Base-by-base conservation (phyloP, 352 stramenopile species). In the Globisporangium paroecandrum region DNA sequence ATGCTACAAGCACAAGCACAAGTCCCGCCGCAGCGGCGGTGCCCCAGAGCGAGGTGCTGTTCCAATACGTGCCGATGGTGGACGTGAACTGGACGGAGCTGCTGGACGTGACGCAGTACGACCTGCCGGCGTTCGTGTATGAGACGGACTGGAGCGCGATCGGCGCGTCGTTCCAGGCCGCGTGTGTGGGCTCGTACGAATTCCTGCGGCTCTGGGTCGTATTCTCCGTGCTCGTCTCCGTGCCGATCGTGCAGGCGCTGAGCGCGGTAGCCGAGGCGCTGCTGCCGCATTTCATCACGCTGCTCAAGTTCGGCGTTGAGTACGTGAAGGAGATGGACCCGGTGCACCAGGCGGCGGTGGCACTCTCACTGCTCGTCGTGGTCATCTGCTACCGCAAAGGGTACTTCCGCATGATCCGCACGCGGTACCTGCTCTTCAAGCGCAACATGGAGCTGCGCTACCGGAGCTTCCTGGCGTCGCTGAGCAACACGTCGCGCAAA, bases 121-220 rank as follows among this genome's bases (percentile, higher is more conserved):
- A 82, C 12, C 70, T 84, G 25, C 77, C 76, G 25, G 58, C 76
- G 59, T 89, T 90, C 43, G 69, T 62, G 13, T 74, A 81, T 36
- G 74, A 79, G 38, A 86, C 84, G 12, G 74, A 92, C 58, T 95
- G 85, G 85, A 36, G 59, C 18, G 85, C 68, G n/a, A 89, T 95
- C 61, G 82, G 79, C 13, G 61, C 76, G 2, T 77, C 83, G 1
- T 64, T 94, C 18, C 73, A 90, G 64, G 82, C 71, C 12, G 83
- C 81, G 8, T 58, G 83, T 5, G 54, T 90, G 7, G 82, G 68
- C 49, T 82, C 85, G 25, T 89, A 89, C 64, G 76, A 89, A 46
- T 90, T 80, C 54, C 41, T 91, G 18, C 72, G 76, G 22, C 71
- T 87, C 4, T 95, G 87, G 87, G 4, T 69, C 18, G 70, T 75